Evolutionary conservation across 2,329 filamentous ascomycete species (phyloP), one percentile per base, ranked within the genome.

Genomic region (Claviceps fusiformis): DNA sequence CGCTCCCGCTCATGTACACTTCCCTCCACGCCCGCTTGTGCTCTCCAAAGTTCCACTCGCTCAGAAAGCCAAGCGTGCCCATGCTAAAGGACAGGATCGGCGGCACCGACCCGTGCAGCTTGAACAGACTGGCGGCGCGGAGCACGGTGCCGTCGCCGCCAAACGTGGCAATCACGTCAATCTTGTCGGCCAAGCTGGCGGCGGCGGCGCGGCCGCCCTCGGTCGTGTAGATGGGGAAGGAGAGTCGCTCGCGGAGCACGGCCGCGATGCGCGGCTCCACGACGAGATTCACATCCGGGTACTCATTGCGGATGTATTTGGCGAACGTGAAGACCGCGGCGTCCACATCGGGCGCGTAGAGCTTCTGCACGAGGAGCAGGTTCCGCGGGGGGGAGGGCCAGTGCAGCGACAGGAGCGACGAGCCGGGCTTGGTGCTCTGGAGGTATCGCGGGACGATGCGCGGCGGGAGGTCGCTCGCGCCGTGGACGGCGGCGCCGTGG

Each of bases 31-130:
- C 93, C 51, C 88, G 80, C 71, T 95, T 95, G 72, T 95, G 89
- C 63, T 97, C 91, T 7, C 78, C 77, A 67, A 97, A 97, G 63
- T 93, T 95, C 91, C 92, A 98, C 70, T 97, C 92, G 17, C 92
- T 91, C 8, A 98, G 73, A 62, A 98, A 98, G 0, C 93, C 93
- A 0, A 98, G 74, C 0, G 92, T 95, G 6, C 93, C 93, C 89
- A 98, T 96, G 67, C 90, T 95, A 66, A 98, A 98, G 1, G 89
- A 90, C 8, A 98, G 75, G 39, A 98, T 87, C 0, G 93, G 93
- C 0, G 93, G 93, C 0, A 98, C 92, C 47, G 83, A 82, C 2
- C 80, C 76, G 48, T 87, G 83, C 43, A 88, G 85, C 57, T 89
- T 89, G 71, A 69, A 97, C 5, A 96, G 57, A 55, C 69, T 71